Conservation (phyloP, 2,329 filamentous ascomycete genomes). For the Alternaria gaisen region DNA sequence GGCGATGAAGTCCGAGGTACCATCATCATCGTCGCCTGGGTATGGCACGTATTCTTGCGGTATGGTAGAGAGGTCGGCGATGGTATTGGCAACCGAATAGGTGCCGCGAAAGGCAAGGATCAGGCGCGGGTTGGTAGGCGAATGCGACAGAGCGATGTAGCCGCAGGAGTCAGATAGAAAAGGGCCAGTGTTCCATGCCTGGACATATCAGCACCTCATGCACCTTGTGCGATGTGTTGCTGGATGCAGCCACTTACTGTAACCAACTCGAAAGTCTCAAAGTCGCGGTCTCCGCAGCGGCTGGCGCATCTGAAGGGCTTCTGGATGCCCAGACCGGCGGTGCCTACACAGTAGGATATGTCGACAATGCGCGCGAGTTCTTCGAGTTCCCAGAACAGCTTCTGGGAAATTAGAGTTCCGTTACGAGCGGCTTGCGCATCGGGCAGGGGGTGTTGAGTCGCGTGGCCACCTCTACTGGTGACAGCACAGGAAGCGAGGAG, state of each 20-base stretch:
- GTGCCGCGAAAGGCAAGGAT: conserved; percentile 93
- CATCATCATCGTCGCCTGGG: conserved; percentile 62
- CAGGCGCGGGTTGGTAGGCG: conserved; percentile 67
- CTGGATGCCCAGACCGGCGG: conserved; percentile 80
- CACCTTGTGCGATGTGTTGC: neutral
- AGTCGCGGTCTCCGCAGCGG: conserved; percentile 82
- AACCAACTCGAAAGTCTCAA: conserved; percentile 79
- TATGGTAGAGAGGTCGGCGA: conserved; percentile 87
- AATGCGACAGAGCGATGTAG: conserved; percentile 88
- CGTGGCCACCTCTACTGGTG: conserved; percentile 20
- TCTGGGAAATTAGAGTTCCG: conserved; percentile 61
- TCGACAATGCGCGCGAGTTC: conserved; percentile 91
- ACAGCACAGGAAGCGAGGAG: conserved; percentile 22
- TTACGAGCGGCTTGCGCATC: conserved; percentile 30
- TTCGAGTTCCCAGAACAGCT: conserved; percentile 82
- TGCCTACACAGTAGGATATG: conserved; percentile 92
- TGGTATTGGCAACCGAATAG: conserved; percentile 90
- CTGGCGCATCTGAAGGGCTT: conserved; percentile 87
- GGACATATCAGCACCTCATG: conserved; percentile 35
- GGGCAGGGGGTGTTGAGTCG: conserved; percentile 39
- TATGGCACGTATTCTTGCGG: conserved; percentile 94
- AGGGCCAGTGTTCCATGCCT: conserved; percentile 89
- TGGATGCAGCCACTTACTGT: conserved; percentile 54
- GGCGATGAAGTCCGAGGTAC: conserved; percentile 38
- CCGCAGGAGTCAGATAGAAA: conserved; percentile 91